Evolutionary conservation across 2,329 filamentous ascomycete genomes (phyloP), one percentile per base, ranked within the genome.

Genomic region (Pyrenophora teres): DNA sequence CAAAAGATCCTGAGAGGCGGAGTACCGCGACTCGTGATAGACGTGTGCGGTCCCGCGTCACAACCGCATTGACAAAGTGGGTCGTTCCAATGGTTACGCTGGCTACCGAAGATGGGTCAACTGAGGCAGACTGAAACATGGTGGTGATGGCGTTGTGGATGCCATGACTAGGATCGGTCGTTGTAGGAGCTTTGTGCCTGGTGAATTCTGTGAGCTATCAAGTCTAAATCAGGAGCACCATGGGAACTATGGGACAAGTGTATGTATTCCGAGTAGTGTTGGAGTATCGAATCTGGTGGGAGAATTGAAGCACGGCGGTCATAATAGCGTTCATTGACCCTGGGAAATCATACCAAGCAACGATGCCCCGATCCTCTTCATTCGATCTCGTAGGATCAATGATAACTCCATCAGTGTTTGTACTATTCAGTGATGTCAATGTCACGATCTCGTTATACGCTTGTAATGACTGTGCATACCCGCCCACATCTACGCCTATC

Each of bases 51-150:
- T 83, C 79, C 8, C 77, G 75, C 40, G 80, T 79, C 9, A 81
- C 71, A 6, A 82, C 77, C 5, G 79, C 79, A 52, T 81, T 81
- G 39, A 81, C 74, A 52, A 81, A 81, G 65, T 80, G 67, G 0
- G 81, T 83, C 2, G 79, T 82, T 21, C 80, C 80, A 43, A 82
- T 77, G 6, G 78, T 80, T 4, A 81, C 75, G 50, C 77, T 78
- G 13, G 68, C 72, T 46, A 80, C 69, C 2, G 60, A 57, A 12
- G 55, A 49, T 13, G 70, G 65, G 13, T 68, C 56, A 15, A 74
- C 62, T 3, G 58, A 63, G 4, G 69, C 65, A 1, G 64, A 62
- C 23, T 64, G 59, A 60, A 74, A 72, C 69, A 74, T 73, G 7
- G 67, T 68, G 3, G 62, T 70, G 38, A 75, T 71, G 13, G 70